Evolutionary conservation across 805 yeast species (phyloP), one percentile per base, ranked within the genome.

Genomic region (Lipomyces oligophaga): DNA sequence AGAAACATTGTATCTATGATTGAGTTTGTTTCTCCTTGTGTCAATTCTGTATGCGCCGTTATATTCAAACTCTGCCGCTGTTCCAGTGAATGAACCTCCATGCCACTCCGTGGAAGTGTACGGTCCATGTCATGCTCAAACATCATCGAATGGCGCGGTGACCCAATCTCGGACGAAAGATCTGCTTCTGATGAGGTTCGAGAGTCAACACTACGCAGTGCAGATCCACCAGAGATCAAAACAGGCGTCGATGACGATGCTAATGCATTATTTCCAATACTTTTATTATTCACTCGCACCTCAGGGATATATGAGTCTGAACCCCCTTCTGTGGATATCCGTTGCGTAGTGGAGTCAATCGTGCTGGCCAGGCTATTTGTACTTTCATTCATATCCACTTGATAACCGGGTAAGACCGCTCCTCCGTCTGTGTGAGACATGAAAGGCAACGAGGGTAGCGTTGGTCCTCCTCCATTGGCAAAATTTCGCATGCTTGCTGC

Each of bases 1-100:
- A 46, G 38, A 32, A 53, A 53, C 18, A 52, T 38, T 1, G 58
- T 43, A 35, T 54, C 58, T 15, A 54, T 52, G 20, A 54, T 31
- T 15, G 53, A 48, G 32, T 49, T 51, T 20, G 55, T 51, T 38
- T 51, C 55, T 2, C 49, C 38, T 18, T 51, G 48, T 15, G 49
- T 34, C 3, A 51, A 33, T 27, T 41, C 43, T 25, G 43, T 24
- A 25, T 49, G 48, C 8, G 41, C 34, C 7, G 46, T 38, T 5
- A 41, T n/a, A 11, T 41, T 10, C 16, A 42, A 36, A 3, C 44
- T 42, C 26, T 31, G 47, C 16, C 52, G 39, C 27, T n/a, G 24
- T 6, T 47, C 47, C n/a, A n/a, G n/a, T n/a, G n/a, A n/a, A 7
- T 25, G n/a, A 3, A 24, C 32, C 3, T 22, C 43, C 3, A 32